Evolutionary conservation across 2,329 filamentous ascomycete genomes (phyloP).

Genomic region (Coniochaeta ligniaria): DNA sequence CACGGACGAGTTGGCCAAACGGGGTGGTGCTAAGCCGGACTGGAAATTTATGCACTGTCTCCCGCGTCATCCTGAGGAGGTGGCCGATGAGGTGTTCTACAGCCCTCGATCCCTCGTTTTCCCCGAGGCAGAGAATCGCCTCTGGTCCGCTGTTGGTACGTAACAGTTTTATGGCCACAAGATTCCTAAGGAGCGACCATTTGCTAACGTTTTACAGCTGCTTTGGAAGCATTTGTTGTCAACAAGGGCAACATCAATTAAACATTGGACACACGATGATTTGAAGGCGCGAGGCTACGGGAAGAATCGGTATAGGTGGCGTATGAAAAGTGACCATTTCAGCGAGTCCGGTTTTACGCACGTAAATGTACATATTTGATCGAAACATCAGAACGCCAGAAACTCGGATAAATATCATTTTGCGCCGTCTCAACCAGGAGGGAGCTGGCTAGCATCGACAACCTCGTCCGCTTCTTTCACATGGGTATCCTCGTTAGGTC

Average conservation of each 20-base stretch:
- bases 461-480: constrained; percentile 86
- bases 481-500: constrained; percentile 61
- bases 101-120: constrained; percentile 80
- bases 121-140: constrained; percentile 85
- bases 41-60: constrained; percentile 99
- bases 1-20: constrained; percentile 74
- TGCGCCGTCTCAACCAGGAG: constrained; percentile 63
- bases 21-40: constrained; percentile 75
- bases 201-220: constrained; percentile 40
- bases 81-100: constrained; percentile 92
- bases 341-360: not conserved
- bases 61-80: constrained; percentile 86
- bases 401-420: not conserved
- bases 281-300: not conserved
- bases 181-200: not conserved
- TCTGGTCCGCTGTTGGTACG: constrained; percentile 78
- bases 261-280: not conserved
- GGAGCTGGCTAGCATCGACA: constrained; percentile 88
- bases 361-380: not conserved
- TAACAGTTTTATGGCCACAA: not conserved
- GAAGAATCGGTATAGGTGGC: not conserved
- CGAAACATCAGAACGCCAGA: not conserved
- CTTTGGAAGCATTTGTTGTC: constrained; percentile 84
- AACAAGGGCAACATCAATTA: constrained; percentile 72
- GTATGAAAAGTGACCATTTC: not conserved